These are phyloP conservation scores for Trypanosoma lewisi DNA, from an alignment of 208 protist genomes.

Conservation along the genomic window DNA sequence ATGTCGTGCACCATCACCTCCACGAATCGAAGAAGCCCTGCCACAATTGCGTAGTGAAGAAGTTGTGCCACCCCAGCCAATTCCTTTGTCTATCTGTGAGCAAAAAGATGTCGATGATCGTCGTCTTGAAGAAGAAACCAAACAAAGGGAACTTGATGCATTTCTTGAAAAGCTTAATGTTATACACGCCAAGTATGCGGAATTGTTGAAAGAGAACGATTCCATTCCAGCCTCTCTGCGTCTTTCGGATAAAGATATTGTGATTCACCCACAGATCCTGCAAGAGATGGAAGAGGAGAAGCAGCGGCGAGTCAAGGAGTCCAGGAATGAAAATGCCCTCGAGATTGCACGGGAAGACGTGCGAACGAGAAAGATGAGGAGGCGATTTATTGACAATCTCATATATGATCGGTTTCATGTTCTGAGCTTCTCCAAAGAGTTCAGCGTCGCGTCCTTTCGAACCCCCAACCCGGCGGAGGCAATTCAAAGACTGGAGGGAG, in stretches of 20 bases:
- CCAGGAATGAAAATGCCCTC: slow-evolving; percentile 72
- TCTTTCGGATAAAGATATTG: slow-evolving; percentile 65
- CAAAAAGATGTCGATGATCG: slow-evolving; percentile 92
- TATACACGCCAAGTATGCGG: slow-evolving; percentile 60
- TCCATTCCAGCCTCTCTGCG: slow-evolving; percentile 36
- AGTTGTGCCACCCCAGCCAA: slow-evolving; percentile 16
- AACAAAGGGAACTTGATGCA: slow-evolving; percentile 75
- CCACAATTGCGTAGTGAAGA: slow-evolving; percentile 16
- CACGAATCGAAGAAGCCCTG: not conserved
- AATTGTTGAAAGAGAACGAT: slow-evolving; percentile 76
- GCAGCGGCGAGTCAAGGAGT: slow-evolving; percentile 60
- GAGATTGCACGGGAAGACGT: slow-evolving; percentile 78
- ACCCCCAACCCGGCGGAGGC: slow-evolving; percentile 59
- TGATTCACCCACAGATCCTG: slow-evolving; percentile 86
- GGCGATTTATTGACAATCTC: slow-evolving; percentile 86
- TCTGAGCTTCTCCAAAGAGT: slow-evolving; percentile 59
- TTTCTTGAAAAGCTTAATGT: slow-evolving; percentile 58
- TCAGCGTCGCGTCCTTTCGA: slow-evolving; percentile 89
- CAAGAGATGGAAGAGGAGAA: slow-evolving; percentile 70
- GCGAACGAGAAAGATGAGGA: slow-evolving; percentile 87
- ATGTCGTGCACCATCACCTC: slow-evolving; percentile 18
- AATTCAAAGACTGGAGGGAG: slow-evolving; percentile 39
- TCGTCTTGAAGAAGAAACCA: slow-evolving; percentile 47
- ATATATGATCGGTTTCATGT: slow-evolving; percentile 92
- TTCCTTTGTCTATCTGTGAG: slow-evolving; percentile 84